Base-by-base conservation (phyloP, 257 asterid genomes). In the Dorcoceras hygrometricum region DNA sequence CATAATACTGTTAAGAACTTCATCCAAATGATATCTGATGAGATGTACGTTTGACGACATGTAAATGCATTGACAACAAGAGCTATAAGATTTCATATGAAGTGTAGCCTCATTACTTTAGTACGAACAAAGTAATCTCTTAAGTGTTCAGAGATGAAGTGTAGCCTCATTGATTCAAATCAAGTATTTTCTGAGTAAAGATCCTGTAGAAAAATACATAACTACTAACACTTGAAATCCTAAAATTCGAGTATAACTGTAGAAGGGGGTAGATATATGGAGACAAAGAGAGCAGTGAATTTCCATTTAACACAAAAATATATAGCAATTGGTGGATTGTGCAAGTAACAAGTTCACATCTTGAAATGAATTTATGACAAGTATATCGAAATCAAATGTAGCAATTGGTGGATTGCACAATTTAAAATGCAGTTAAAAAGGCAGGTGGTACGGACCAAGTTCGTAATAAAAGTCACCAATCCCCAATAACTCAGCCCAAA, bases 401-500 rank as follows among this genome's bases (percentile, higher is more conserved):
- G 55, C 69, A 61, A 12, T 2, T 19, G 46, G 46, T 43, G n/a
- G 24, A 65, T 61, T 56, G 27, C 59, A 29, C 39, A 27, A 39
- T 43, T 69, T 55, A 31, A 68, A 57, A 53, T 56, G 65, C 31
- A 48, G 27, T 5, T 55, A 71, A 77, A 69, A 78, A 62, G 70
- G 56, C 19, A 6, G 36, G 32, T 46, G 23, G 74, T 48, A 84
- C 95, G 69, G 59, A 94, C 99, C 99, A 73, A 94, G 97, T 79
- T 94, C 99, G 57, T 94, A 94, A 74, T 94, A 94, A 82, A 94
- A 94, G 76, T 94, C 99, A 19, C 99, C 97, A 63, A 90, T 90
- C 67, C 99, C 97, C 78, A 94, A 74, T 22, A 94, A 73, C 84
- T 94, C 99, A 23, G 97, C 99, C 99, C 99, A 94, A 79, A 94